These are phyloP conservation scores for Plasmodium relictum DNA, from an alignment of 169 alveolate species.

Conservation along the genomic window DNA sequence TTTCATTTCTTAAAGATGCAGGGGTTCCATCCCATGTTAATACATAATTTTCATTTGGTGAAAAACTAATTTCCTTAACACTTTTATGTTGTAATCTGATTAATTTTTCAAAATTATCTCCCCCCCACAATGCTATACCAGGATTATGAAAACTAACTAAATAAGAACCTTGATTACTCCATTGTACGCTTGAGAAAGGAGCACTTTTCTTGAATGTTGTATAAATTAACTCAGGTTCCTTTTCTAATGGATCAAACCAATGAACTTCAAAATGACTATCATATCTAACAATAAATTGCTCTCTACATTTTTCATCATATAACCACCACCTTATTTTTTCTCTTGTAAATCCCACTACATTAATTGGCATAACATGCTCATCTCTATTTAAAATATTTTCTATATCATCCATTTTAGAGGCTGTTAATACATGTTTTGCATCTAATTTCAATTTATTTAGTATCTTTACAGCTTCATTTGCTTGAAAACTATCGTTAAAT, in stretches of 20 bases:
- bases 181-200: slow-evolving; percentile 92
- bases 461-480: slow-evolving; percentile 74
- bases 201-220: slow-evolving; percentile 91
- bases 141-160: slow-evolving; percentile 92
- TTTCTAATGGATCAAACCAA: slow-evolving; percentile 92
- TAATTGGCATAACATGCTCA: slow-evolving; percentile 67
- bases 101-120: slow-evolving; percentile 89
- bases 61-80: slow-evolving; percentile 89
- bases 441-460: slow-evolving; percentile 65
- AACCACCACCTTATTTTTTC: slow-evolving; percentile 92
- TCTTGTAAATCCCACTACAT: slow-evolving; percentile 88
- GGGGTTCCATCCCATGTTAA: slow-evolving; percentile 94
- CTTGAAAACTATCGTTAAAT: slow-evolving; percentile 81
- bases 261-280: slow-evolving; percentile 90
- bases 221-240: slow-evolving; percentile 89
- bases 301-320: slow-evolving; percentile 88
- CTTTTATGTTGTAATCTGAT: slow-evolving; percentile 91
- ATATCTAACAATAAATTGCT: slow-evolving; percentile 91
- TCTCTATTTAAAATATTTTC: slow-evolving; percentile 67
- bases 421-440: slow-evolving; percentile 70
- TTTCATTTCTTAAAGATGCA: slow-evolving; percentile 87
- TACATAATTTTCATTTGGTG: slow-evolving; percentile 92
- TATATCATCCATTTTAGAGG: slow-evolving; percentile 72
- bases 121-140: slow-evolving; percentile 93
- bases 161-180: slow-evolving; percentile 94